Evolutionary conservation across 2,329 filamentous ascomycete genomes (phyloP).

Genomic region (Cytospora leucostoma): DNA sequence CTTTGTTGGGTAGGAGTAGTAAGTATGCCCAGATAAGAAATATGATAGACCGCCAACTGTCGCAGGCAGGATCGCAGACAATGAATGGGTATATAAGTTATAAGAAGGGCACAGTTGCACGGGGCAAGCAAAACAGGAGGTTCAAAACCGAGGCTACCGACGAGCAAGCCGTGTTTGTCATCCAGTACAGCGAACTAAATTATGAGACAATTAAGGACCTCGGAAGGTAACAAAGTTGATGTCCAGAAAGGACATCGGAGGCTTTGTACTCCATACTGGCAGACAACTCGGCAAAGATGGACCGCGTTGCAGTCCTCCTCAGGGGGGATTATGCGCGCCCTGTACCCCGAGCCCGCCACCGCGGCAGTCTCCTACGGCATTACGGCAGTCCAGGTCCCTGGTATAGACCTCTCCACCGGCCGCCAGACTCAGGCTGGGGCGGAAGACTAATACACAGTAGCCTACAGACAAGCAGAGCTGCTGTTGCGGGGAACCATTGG

Average conservation of each 20-base stretch:
- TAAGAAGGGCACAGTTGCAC: background rate
- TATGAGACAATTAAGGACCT: background rate
- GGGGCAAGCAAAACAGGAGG: background rate
- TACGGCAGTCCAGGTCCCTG: background rate
- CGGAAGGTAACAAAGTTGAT: background rate
- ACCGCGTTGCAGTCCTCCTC: slow-evolving; percentile 7
- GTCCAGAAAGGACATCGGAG: slow-evolving; percentile 14
- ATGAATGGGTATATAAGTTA: background rate
- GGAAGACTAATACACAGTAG: background rate
- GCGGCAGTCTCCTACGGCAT: slow-evolving; percentile 24
- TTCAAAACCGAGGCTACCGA: background rate
- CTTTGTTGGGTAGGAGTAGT: background rate
- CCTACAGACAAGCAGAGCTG: background rate
- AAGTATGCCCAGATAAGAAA: background rate
- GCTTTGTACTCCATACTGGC: slow-evolving; percentile 11
- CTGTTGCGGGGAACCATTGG: background rate
- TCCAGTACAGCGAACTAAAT: background rate
- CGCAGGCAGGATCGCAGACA: background rate
- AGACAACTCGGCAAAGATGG: slow-evolving; percentile 21
- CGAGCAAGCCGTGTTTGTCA: background rate
- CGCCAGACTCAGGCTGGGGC: background rate
- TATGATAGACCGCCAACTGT: background rate
- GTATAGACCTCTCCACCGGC: background rate
- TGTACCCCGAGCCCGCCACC: slow-evolving; percentile 11
- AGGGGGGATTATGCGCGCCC: slow-evolving; percentile 12